Evolutionary conservation across 2,329 filamentous ascomycete genomes (phyloP).

Genomic region (Hypocrella siamensis): DNA sequence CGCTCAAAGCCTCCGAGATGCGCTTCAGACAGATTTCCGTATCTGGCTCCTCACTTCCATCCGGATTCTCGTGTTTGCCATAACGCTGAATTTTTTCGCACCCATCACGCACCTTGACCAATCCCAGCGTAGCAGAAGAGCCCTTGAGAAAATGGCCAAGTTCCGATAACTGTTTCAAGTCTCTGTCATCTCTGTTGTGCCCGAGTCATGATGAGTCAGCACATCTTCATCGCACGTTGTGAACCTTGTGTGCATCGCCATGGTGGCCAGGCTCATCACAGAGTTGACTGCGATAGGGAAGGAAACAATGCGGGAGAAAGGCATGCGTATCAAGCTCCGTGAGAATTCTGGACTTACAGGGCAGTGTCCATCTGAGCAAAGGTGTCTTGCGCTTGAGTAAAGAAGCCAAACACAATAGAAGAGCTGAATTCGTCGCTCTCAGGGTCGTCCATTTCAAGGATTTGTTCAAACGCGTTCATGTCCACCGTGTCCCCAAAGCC

Average conservation of each 20-base stretch:
- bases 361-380: constrained; percentile 71
- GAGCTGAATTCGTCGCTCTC: constrained; percentile 75
- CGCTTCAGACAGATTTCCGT: constrained; percentile 51
- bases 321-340: too few relatives aligned
- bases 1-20: constrained; percentile 52
- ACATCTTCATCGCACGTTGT: neutral
- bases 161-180: constrained; percentile 61
- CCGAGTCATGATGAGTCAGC: neutral
- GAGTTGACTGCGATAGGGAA: too few relatives aligned
- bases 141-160: constrained; percentile 96
- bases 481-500: constrained; percentile 63
- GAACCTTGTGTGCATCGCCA: too few relatives aligned
- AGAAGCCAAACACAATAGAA: constrained; percentile 82
- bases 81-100: constrained; percentile 97
- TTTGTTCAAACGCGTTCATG: constrained; percentile 71
- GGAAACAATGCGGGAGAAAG: too few relatives aligned
- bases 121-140: constrained; percentile 83
- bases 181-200: constrained; percentile 39
- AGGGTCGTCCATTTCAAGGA: constrained; percentile 96
- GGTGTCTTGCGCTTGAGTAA: constrained; percentile 76
- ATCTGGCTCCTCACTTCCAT: constrained; percentile 52
- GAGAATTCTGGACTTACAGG: constrained; percentile 73
- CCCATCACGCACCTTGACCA: constrained; percentile 78
- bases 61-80: constrained; percentile 67
- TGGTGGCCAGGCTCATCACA: too few relatives aligned